These are phyloP conservation scores for Haberlea rhodopensis DNA, from an alignment of 257 asterid species.

Conservation along the genomic window DNA sequence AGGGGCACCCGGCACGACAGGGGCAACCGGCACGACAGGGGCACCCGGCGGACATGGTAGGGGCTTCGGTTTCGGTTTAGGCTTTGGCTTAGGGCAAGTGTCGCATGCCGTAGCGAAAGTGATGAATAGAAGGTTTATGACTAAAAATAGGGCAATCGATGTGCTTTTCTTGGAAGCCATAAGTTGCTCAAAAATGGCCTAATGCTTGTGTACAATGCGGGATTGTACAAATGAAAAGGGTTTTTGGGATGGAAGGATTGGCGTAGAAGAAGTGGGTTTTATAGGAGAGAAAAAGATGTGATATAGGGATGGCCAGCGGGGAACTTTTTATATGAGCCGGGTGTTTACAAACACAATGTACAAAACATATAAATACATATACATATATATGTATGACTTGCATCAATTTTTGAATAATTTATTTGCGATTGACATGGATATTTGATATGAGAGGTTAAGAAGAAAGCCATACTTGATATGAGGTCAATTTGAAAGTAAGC, in stretches of 20 bases:
- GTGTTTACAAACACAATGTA: too few species aligned
- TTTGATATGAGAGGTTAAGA: too few species aligned
- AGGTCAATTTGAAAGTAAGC: background rate
- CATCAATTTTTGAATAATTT: background rate
- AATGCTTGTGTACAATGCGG: background rate
- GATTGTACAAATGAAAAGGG: background rate
- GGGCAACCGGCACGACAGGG: too few species aligned
- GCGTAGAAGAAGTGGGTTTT: background rate
- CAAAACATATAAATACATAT: too few species aligned
- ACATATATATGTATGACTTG: too few species aligned
- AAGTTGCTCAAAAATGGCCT: background rate
- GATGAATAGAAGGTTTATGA: slow-evolving; percentile 27
- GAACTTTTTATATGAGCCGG: too few species aligned
- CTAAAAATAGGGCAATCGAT: slow-evolving; percentile 18
- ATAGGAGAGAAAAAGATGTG: background rate
- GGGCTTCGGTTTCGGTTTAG: slow-evolving; percentile 17
- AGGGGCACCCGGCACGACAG: too few species aligned
- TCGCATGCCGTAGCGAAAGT: slow-evolving; percentile 16
- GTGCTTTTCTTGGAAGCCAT: slow-evolving; percentile 29
- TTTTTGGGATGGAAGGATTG: background rate
- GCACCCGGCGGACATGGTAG: background rate
- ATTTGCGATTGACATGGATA: background rate
- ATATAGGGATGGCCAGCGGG: too few species aligned
- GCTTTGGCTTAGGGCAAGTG: slow-evolving; percentile 25
- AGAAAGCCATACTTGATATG: background rate